Percentiles rank a stretch among this genome's conserved stretches.
Evolutionary conservation across 345 rosid genomes (phyloP).

Genomic region (Corymbia maculata): DNA sequence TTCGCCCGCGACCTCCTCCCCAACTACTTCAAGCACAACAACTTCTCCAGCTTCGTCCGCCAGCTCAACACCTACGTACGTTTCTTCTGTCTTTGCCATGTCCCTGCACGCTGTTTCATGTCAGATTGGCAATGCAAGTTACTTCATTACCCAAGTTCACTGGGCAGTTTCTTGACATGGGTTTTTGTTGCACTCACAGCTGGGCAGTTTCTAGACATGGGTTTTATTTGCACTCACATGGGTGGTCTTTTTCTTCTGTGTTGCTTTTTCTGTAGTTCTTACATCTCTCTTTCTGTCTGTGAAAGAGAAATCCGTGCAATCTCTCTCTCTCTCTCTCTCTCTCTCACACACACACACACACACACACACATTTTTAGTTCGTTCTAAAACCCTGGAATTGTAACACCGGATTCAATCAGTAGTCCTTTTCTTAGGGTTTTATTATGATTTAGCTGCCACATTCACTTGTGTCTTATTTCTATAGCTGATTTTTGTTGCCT

Average conservation of each 20-base stretch:
- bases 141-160: not conserved
- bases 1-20: constrained; percentile 98
- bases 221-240: not conserved
- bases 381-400: not conserved
- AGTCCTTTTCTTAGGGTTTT: not conserved
- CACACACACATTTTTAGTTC: not conserved
- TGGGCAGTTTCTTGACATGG: not conserved
- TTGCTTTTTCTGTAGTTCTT: not conserved
- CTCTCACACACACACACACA: not conserved
- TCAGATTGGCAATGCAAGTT: not conserved
- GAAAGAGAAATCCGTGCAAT: not conserved
- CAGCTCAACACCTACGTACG: constrained; percentile 96
- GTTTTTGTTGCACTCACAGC: not conserved
- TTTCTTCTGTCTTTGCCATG: not conserved
- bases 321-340: not conserved
- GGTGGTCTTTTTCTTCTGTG: not conserved
- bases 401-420: not conserved
- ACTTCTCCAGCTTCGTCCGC: constrained; percentile 98
- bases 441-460: not conserved
- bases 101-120: not conserved
- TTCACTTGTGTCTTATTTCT: not conserved
- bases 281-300: not conserved
- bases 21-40: constrained; percentile 96
- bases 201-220: not conserved
- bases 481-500: constrained; percentile 8